A percentile compares a stretch with the other conserved stretches of the same genome.
Evolutionary conservation across 108 stramenopile species (phyloP).

Genomic region (Fistulifera pelliculosa): DNA sequence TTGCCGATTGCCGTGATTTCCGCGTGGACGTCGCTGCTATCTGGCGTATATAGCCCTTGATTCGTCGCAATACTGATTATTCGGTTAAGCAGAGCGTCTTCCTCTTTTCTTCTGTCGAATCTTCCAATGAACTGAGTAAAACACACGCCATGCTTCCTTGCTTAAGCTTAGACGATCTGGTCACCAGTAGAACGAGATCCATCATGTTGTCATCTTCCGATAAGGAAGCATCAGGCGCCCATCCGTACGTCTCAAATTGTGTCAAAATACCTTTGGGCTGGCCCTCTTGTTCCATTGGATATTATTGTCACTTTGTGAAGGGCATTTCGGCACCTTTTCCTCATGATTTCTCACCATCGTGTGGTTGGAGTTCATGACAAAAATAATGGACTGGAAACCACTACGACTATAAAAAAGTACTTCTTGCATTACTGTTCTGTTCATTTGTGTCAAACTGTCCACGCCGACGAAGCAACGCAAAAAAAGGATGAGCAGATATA

Average conservation of each 20-base stretch:
- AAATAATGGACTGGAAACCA: too few species aligned
- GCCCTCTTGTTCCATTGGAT: too few species aligned
- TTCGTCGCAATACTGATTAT: slow-evolving; percentile 49
- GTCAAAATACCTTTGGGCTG: too few species aligned
- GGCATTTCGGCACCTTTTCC: too few species aligned
- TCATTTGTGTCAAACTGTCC: too few species aligned
- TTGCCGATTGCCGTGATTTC: slow-evolving; percentile 58
- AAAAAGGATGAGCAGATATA: too few species aligned
- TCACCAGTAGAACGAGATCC: slow-evolving; percentile 55
- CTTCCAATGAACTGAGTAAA: slow-evolving; percentile 20
- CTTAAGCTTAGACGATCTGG: slow-evolving; percentile 32
- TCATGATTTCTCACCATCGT: too few species aligned
- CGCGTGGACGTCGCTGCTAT: slow-evolving; percentile 58
- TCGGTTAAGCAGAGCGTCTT: neutral
- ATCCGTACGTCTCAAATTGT: slow-evolving; percentile 18
- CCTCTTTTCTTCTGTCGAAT: neutral
- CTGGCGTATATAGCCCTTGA: slow-evolving; percentile 25
- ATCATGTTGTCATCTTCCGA: slow-evolving; percentile 55
- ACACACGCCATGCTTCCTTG: slow-evolving; percentile 75
- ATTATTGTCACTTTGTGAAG: too few species aligned
- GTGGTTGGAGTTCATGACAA: too few species aligned
- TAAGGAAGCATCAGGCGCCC: slow-evolving; percentile 29
- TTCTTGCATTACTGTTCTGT: too few species aligned
- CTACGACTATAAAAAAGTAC: too few species aligned
- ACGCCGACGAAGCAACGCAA: too few species aligned